Base-by-base conservation (phyloP, 345 rosid genomes). In the Moricandia arvensis region DNA sequence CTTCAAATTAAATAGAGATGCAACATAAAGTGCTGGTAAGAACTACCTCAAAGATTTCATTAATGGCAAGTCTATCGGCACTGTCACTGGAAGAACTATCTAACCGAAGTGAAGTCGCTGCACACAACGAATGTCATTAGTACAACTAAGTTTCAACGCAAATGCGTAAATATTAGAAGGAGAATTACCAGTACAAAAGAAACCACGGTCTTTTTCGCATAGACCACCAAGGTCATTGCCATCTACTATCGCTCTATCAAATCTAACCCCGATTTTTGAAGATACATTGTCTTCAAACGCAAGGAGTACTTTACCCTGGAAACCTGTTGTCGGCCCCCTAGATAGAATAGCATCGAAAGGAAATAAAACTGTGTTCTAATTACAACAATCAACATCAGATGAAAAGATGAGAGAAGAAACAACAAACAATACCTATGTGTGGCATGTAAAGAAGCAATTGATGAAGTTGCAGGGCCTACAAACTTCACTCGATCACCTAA, bases 171-270 rank as follows among this genome's bases (percentile, higher is more conserved):
- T 45, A 47, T 43, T 71, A 16, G 18, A 59, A 57, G 61, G 59
- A 18, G 29, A 38, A 63, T 69, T 82, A 95, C 99, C 97, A 64
- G 89, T 69, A 86, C 97, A 95, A 73, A 92, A 95, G 74, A 92
- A 95, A 47, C 99, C 97, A 68, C 80, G 93, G 61, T 85, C 93
- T 64, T 85, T 89, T 80, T 95, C 96, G 80, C 99, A 95, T 63
- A 57, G 85, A 37, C 97, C 99, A 65, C 97, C 99, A 54, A 95
- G 94, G 81, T 89, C 90, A 74, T 84, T 92, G 87, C 97, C 99
- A 76, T 88, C 97, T 9, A 83, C 83, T 61, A 95, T 83, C 17
- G 89, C 58, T 63, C 67, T 90, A 87, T 95, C 97, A 83, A 95
- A 95, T 79, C 97, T 90, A 67, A 95, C 97, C 30, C 99, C 97